A percentile compares a stretch with the other conserved stretches of the same genome.
Evolutionary conservation across 2,329 filamentous ascomycete species (phyloP).

Genomic region (Neoarthrinium moseri): DNA sequence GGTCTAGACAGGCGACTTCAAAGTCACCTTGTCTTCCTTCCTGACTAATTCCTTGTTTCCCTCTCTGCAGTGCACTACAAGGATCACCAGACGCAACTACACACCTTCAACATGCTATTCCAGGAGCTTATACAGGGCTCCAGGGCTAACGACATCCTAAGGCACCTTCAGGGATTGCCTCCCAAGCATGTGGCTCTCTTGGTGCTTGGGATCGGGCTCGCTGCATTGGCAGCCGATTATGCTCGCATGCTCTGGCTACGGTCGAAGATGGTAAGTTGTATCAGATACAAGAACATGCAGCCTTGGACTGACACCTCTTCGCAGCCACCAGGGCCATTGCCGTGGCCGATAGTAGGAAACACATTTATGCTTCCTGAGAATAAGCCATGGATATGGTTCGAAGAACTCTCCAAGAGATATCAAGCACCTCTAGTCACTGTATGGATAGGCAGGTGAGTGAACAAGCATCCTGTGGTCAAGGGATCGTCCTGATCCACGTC

Average conservation of each 20-base stretch:
- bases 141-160: not conserved
- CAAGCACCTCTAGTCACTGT: constrained; percentile 51
- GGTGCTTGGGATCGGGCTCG: not conserved
- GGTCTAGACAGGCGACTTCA: not conserved
- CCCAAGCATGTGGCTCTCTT: not conserved
- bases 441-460: constrained; percentile 48
- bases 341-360: constrained; percentile 54
- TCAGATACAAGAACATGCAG: no score
- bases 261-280: constrained; percentile 40
- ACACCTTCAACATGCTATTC: not conserved
- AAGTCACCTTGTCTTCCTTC: not conserved
- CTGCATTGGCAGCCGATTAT: not conserved
- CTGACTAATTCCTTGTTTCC: not conserved
- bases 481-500: constrained; percentile 3
- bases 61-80: not conserved
- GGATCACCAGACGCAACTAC: not conserved
- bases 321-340: constrained; percentile 55
- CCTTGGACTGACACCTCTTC: no score
- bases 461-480: not conserved
- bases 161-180: not conserved
- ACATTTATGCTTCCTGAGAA: constrained; percentile 52
- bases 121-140: not conserved
- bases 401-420: constrained; percentile 48
- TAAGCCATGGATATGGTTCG: constrained; percentile 59
- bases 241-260: constrained; percentile 26